Base-by-base conservation (phyloP, 2,329 filamentous ascomycete genomes). In the Aspergillus sp. region DNA sequence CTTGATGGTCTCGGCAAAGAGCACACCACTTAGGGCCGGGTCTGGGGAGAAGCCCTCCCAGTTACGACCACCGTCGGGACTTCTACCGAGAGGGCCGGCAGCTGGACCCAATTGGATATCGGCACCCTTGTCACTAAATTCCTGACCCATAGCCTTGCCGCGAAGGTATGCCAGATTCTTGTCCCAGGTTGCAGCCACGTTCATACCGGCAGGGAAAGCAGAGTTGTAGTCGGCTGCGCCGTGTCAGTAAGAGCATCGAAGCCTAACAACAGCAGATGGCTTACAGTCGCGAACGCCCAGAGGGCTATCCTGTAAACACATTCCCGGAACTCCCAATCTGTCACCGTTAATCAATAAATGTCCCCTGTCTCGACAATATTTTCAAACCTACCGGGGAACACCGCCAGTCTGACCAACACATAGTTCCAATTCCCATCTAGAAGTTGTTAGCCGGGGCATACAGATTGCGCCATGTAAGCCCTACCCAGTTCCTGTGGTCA, bases 231-330 rank as follows among this genome's bases (percentile, higher is more conserved):
- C 92, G 65, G 85, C 84, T 84, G 58, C 50, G 45, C 21, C 12
- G 15, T 10, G 41, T 60, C 25, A 55, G 48, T 28, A 30, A 55
- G 25, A 47, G 13, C 19, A 36, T 19, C 25, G 30, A 5, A 8
- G 17, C 1, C 36, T 36, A 28, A 30, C 38, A 30, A 49, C 61
- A n/a, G 48, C 53, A 30, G 17, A 6, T 21, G 3, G 50, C 80
- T 54, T 75, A 84, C 82, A 80, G 60, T 88, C 84, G 55, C 92
- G 89, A 59, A 97, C 81, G 62, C 92, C 93, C 1, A 95, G 81
- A 5, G 92, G 92, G 2, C 90, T 89, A 72, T 97, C 93, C 70
- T 97, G 92, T 81, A 95, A 80, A 74, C 93, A 97, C n/a, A 96
- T 80, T 25, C 87, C 82, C 67, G 84, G 87, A 6, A 89, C 80